phyloP scores from a whole-genome alignment of 176 grass and related monocot genomes.

The Themeda triandra region DNA sequence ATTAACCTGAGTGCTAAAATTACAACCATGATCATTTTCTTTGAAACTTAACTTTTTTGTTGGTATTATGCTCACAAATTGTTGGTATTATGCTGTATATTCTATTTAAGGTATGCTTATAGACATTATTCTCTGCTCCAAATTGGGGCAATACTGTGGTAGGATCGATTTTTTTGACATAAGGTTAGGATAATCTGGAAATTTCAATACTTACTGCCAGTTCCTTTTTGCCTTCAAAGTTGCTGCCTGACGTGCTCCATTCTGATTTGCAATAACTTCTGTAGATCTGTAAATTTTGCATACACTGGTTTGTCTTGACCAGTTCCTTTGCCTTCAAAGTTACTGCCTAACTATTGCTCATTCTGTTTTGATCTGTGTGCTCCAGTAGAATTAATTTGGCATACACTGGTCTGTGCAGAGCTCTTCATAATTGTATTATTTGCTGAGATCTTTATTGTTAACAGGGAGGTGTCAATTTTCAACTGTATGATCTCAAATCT shows the following conservation, averaged over 20 bases:
- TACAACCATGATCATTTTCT: not conserved
- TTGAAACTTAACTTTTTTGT: not conserved
- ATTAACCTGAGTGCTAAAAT: not conserved
- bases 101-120: not conserved
- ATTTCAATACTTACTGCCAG: not conserved
- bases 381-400: no score
- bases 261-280: not conserved
- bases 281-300: conserved; percentile 20
- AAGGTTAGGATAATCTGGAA: not conserved
- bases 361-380: no score
- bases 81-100: not conserved
- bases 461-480: conserved; percentile 65
- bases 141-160: not conserved
- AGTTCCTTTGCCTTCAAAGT: no score
- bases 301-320: no score
- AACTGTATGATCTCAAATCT: conserved; percentile 77
- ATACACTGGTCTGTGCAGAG: not conserved
- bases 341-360: no score
- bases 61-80: no score
- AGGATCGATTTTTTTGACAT: not conserved
- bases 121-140: not conserved
- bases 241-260: not conserved
- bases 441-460: conserved; percentile 14
- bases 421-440: conserved; percentile 13
- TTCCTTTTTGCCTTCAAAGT: conserved; percentile 9